Evolutionary conservation across 2,329 filamentous ascomycete species (phyloP).

Genomic region (Cladosporium sp.): DNA sequence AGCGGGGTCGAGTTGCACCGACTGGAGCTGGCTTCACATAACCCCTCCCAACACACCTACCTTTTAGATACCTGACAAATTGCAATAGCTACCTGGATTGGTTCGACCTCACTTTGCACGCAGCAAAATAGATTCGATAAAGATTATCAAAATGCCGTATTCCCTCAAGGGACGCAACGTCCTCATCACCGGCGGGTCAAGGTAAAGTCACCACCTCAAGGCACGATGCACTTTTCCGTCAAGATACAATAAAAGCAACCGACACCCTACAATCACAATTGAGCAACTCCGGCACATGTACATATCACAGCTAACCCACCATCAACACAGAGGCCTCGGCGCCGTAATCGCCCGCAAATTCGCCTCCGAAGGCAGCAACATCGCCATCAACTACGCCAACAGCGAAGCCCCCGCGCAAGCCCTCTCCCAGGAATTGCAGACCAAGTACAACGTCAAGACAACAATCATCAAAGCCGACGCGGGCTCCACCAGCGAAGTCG

Average conservation of each 20-base stretch:
- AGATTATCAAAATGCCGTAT: constrained; percentile 58
- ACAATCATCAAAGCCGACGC: constrained; percentile 63
- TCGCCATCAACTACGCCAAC: constrained; percentile 70
- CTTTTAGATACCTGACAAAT: no score
- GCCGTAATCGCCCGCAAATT: constrained; percentile 65
- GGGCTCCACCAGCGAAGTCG: constrained; percentile 55
- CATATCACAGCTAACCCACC: neutral
- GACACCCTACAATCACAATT: no score
- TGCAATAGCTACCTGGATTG: no score
- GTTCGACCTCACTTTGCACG: neutral
- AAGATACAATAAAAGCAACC: no score
- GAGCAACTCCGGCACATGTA: neutral
- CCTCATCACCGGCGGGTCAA: constrained; percentile 60
- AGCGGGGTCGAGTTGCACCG: no score
- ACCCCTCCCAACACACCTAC: no score
- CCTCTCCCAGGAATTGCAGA: constrained; percentile 53
- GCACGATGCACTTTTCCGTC: no score
- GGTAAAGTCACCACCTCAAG: constrained; percentile 40
- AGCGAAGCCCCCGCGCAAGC: constrained; percentile 56
- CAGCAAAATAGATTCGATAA: no score
- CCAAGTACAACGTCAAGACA: constrained; percentile 49
- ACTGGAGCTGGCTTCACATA: no score
- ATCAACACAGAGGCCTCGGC: constrained; percentile 59
- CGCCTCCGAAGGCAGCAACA: constrained; percentile 62
- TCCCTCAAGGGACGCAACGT: constrained; percentile 58